These are phyloP conservation scores for Crithidia expoeki DNA, from an alignment of 208 protist genomes.

Conservation along the genomic window DNA sequence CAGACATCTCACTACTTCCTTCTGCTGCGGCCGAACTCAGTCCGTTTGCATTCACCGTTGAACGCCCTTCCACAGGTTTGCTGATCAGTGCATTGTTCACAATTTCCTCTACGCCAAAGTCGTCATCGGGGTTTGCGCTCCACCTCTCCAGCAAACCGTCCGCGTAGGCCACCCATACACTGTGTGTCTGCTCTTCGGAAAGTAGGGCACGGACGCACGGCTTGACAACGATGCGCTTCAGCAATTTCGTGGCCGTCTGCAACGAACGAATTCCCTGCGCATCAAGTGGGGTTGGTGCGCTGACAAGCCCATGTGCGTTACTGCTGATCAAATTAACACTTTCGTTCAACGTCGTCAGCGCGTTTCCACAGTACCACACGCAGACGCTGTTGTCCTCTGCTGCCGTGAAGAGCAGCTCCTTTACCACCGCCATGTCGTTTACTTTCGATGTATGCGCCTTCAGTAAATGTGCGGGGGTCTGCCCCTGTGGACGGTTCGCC, in stretches of 20 bases:
- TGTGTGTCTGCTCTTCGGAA: constrained; percentile 54
- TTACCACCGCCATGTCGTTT: constrained; percentile 64
- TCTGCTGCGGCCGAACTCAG: constrained; percentile 7
- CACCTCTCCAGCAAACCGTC: constrained; percentile 85
- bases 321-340: background rate
- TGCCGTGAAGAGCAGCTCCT: constrained; percentile 77
- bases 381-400: constrained; percentile 73
- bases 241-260: constrained; percentile 21
- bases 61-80: background rate
- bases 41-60: background rate
- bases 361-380: constrained; percentile 57
- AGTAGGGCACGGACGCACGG: constrained; percentile 61
- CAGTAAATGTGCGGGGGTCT: constrained; percentile 35
- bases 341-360: background rate
- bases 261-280: constrained; percentile 5
- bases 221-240: constrained; percentile 65
- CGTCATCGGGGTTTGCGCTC: constrained; percentile 84
- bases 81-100: constrained; percentile 46
- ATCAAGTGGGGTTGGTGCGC: background rate
- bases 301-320: background rate
- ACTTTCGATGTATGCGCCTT: constrained; percentile 60
- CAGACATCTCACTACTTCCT: constrained; percentile 10
- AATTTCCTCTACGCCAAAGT: constrained; percentile 86
- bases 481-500: constrained; percentile 44
- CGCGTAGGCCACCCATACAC: constrained; percentile 79